phyloP scores from a whole-genome alignment of 495 filamentous ascomycete genomes.

The Neurospora sp. region DNA sequence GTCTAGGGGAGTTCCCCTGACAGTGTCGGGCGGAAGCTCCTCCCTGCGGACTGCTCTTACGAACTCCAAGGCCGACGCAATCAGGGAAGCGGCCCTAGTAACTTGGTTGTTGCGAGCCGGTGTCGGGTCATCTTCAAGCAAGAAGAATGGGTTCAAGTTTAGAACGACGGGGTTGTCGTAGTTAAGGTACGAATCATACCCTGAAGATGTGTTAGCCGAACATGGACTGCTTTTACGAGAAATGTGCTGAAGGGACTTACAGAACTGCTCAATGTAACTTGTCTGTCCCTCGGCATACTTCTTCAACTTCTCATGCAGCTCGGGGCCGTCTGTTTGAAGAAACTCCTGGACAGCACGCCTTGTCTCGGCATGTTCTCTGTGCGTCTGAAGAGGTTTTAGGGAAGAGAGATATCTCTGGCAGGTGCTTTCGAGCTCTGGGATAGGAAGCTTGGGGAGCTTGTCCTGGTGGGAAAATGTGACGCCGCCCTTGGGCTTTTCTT shows the following conservation, averaged over 20 bases:
- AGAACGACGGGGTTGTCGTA: slow-evolving; percentile 96
- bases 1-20: slow-evolving; percentile 73
- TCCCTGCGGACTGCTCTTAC: slow-evolving; percentile 88
- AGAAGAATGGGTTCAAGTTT: slow-evolving; percentile 96
- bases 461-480: slow-evolving; percentile 88
- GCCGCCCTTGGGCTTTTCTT: slow-evolving; percentile 43
- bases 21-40: slow-evolving; percentile 81
- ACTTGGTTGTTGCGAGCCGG: slow-evolving; percentile 94
- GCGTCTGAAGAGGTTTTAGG: slow-evolving; percentile 71
- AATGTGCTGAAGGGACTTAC: slow-evolving; percentile 43
- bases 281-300: slow-evolving; percentile 88
- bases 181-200: slow-evolving; percentile 98
- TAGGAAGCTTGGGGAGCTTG: slow-evolving; percentile 80
- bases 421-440: slow-evolving; percentile 79
- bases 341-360: slow-evolving; percentile 77
- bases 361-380: slow-evolving; percentile 76
- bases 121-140: slow-evolving; percentile 95
- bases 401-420: slow-evolving; percentile 71
- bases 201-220: slow-evolving; percentile 32
- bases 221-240: neutral
- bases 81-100: slow-evolving; percentile 84
- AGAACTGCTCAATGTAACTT: slow-evolving; percentile 98
- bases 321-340: slow-evolving; percentile 69
- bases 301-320: slow-evolving; percentile 80
- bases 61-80: slow-evolving; percentile 82